These are phyloP conservation scores for Afroboletus lepidellus DNA, from an alignment of 1,284 basidiomycete genomes.

Conservation along the genomic window DNA sequence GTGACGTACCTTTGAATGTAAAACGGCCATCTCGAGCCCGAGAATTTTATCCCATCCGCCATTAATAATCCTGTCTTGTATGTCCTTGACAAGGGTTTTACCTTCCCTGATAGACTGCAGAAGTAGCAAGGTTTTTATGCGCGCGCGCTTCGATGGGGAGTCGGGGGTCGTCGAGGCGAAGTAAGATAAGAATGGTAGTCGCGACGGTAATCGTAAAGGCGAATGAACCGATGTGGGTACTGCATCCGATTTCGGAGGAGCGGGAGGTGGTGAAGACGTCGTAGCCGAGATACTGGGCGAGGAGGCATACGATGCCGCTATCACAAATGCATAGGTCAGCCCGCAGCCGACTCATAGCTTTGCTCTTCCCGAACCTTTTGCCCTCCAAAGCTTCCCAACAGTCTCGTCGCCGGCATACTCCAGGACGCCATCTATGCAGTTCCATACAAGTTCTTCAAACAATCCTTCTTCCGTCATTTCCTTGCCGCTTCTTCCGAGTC, in stretches of 20 bases:
- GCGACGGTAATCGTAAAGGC: slow-evolving; percentile 17
- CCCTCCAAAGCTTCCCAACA: slow-evolving; percentile 63
- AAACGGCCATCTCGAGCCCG: slow-evolving; percentile 71
- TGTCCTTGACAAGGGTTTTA: slow-evolving; percentile 27
- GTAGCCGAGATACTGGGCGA: slow-evolving; percentile 13
- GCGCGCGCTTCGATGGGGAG: slow-evolving; percentile 66
- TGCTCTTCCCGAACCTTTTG: slow-evolving; percentile 51
- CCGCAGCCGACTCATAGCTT: background rate
- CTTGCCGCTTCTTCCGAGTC: slow-evolving; percentile 49
- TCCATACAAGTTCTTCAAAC: slow-evolving; percentile 57
- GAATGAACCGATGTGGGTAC: background rate
- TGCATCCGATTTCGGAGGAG: slow-evolving; percentile 11
- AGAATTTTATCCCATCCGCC: slow-evolving; percentile 47
- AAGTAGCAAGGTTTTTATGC: slow-evolving; percentile 77
- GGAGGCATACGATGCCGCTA: slow-evolving; percentile 51
- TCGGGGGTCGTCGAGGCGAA: slow-evolving; percentile 70
- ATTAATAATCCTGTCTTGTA: slow-evolving; percentile 21
- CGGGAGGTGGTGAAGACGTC: slow-evolving; percentile 8
- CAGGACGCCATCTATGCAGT: slow-evolving; percentile 57
- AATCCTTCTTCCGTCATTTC: slow-evolving; percentile 14
- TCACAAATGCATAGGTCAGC: slow-evolving; percentile 2
- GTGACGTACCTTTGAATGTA: slow-evolving; percentile 71
- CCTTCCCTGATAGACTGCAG: slow-evolving; percentile 58
- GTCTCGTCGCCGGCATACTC: slow-evolving; percentile 46
- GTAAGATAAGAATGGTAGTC: slow-evolving; percentile 55